Percentiles rank a stretch among this genome's conserved stretches.
Evolutionary conservation across 2,329 filamentous ascomycete species (phyloP).

Genomic region (Penicillium sp.): DNA sequence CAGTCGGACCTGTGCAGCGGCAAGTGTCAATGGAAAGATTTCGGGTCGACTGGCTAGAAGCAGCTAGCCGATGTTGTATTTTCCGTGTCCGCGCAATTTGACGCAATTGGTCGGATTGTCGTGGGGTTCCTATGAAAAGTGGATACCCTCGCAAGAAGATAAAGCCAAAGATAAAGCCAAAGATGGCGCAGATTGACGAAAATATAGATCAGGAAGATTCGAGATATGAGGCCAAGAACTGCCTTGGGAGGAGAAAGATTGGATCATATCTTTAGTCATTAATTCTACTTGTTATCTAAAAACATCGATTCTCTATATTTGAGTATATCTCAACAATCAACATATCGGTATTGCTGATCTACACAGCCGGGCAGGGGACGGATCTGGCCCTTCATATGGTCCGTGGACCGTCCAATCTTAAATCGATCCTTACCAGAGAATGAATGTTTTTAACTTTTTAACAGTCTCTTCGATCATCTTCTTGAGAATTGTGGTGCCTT

Average conservation of each 20-base stretch:
- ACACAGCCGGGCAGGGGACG: not conserved
- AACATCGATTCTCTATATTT: not conserved
- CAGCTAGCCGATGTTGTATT: not conserved
- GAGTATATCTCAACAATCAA: not conserved
- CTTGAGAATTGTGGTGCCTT: not conserved
- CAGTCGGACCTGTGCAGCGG: not conserved
- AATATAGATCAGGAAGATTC: not conserved
- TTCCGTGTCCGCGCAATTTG: conserved; percentile 20
- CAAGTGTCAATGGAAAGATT: not conserved
- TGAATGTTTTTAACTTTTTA: not conserved
- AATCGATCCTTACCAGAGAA: not conserved
- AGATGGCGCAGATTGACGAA: not conserved
- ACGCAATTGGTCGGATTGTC: conserved; percentile 23
- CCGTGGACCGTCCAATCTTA: not conserved
- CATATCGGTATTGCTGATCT: not conserved
- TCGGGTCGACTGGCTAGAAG: conserved; percentile 13
- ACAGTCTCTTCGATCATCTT: not conserved
- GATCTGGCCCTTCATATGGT: not conserved
- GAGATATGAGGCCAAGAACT: not conserved
- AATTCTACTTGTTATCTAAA: not conserved
- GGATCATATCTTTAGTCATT: not conserved
- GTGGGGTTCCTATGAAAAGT: conserved; percentile 1
- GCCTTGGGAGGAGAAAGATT: not conserved
- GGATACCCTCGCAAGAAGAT: conserved; percentile 7
- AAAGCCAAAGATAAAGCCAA: not conserved